Conservation (phyloP, 129 eudicot species). For the Solidago caesia region DNA sequence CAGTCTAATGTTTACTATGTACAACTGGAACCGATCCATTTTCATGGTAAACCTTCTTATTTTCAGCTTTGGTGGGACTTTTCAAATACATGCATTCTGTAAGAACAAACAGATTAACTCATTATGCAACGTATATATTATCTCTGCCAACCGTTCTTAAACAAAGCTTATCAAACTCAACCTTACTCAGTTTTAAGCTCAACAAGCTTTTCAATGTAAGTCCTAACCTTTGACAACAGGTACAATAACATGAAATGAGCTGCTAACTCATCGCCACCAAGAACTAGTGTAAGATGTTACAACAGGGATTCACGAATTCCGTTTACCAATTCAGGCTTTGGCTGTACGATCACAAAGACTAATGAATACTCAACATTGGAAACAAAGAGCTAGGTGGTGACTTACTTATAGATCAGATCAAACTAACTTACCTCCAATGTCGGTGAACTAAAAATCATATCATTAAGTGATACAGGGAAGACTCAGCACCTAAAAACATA, state of each 20-base stretch:
- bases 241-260: slow-evolving; percentile 84
- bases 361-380: slow-evolving; percentile 3
- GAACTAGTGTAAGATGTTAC: slow-evolving; percentile 66
- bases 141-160: slow-evolving; percentile 63
- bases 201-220: slow-evolving; percentile 45
- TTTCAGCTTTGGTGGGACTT: background rate
- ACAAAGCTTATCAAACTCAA: slow-evolving; percentile 69
- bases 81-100: slow-evolving; percentile 53
- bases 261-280: slow-evolving; percentile 84
- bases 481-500: slow-evolving; percentile 72
- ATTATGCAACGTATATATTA: slow-evolving; percentile 72
- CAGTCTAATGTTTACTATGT: slow-evolving; percentile 39
- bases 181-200: slow-evolving; percentile 61
- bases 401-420: background rate
- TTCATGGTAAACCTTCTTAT: slow-evolving; percentile 42
- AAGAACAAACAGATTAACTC: slow-evolving; percentile 63
- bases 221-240: slow-evolving; percentile 74
- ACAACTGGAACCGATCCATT: slow-evolving; percentile 55
- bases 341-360: slow-evolving; percentile 35
- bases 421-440: slow-evolving; percentile 55
- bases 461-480: slow-evolving; percentile 67
- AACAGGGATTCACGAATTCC: slow-evolving; percentile 71
- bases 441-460: slow-evolving; percentile 48
- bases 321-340: slow-evolving; percentile 45
- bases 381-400: background rate